phyloP scores from a whole-genome alignment of 495 filamentous ascomycete genomes.

The Neurospora sp. region DNA sequence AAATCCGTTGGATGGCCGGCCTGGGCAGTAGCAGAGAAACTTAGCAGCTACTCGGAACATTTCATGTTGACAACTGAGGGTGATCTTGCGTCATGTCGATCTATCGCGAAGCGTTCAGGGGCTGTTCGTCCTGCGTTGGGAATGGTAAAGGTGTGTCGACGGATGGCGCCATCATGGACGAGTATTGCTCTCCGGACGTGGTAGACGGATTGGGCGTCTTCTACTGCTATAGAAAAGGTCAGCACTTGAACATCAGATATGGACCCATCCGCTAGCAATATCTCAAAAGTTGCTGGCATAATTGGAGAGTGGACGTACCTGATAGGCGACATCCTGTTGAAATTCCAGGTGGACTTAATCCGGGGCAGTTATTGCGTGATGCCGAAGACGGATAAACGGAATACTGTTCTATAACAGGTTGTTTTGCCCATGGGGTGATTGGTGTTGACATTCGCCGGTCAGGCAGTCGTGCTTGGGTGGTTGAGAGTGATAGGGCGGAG shows the following conservation, averaged over 20 bases:
- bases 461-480: neutral
- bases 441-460: neutral
- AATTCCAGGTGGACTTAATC: neutral
- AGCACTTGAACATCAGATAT: neutral
- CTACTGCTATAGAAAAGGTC: neutral
- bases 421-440: neutral
- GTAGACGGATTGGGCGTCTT: neutral
- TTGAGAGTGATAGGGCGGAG: neutral
- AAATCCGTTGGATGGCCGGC: neutral
- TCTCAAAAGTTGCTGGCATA: neutral
- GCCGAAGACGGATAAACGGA: neutral
- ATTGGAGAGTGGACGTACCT: neutral
- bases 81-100: neutral
- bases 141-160: neutral
- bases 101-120: neutral
- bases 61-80: neutral
- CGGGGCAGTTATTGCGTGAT: neutral
- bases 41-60: neutral
- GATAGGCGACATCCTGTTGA: neutral
- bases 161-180: neutral
- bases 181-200: neutral
- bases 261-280: neutral
- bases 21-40: fast-evolving
- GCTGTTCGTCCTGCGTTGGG: neutral
- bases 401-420: neutral